These are phyloP conservation scores for Scutellaria minor DNA, from an alignment of 257 asterid genomes.

Conservation along the genomic window DNA sequence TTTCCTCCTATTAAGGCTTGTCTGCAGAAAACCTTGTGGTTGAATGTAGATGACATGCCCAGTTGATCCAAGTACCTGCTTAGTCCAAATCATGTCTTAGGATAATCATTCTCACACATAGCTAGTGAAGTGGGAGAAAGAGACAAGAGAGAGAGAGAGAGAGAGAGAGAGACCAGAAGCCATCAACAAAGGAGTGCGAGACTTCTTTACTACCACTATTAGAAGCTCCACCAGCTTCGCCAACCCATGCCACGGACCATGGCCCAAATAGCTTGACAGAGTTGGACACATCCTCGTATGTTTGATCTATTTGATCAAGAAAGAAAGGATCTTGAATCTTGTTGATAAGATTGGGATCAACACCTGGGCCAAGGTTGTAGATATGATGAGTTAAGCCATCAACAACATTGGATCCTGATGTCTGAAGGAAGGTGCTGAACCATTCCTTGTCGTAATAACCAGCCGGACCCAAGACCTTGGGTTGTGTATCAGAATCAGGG, in stretches of 20 bases:
- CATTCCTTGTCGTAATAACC: slow-evolving; percentile 75
- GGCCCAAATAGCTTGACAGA: slow-evolving; percentile 54
- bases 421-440: slow-evolving; percentile 56
- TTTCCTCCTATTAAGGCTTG: slow-evolving; percentile 89
- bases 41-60: slow-evolving; percentile 81
- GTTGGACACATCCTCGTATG: slow-evolving; percentile 47
- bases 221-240: slow-evolving; percentile 91
- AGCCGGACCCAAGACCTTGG: slow-evolving; percentile 75
- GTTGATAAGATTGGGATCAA: slow-evolving; percentile 53
- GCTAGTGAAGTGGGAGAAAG: too few species aligned
- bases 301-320: slow-evolving; percentile 53
- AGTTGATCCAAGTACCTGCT: slow-evolving; percentile 89
- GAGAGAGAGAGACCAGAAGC: slow-evolving; percentile 63
- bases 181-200: slow-evolving; percentile 71
- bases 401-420: slow-evolving; percentile 60
- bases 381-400: slow-evolving; percentile 84
- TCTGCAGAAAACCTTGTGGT: slow-evolving; percentile 82
- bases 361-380: slow-evolving; percentile 87
- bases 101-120: neutral
- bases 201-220: slow-evolving; percentile 84
- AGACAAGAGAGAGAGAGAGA: too few species aligned
- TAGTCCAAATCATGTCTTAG: neutral
- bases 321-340: slow-evolving; percentile 71
- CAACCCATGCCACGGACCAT: slow-evolving; percentile 84
- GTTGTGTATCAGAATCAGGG: slow-evolving; percentile 47